Base-by-base conservation (phyloP, 108 stramenopile genomes). In the Cylindrotheca fusiformis region DNA sequence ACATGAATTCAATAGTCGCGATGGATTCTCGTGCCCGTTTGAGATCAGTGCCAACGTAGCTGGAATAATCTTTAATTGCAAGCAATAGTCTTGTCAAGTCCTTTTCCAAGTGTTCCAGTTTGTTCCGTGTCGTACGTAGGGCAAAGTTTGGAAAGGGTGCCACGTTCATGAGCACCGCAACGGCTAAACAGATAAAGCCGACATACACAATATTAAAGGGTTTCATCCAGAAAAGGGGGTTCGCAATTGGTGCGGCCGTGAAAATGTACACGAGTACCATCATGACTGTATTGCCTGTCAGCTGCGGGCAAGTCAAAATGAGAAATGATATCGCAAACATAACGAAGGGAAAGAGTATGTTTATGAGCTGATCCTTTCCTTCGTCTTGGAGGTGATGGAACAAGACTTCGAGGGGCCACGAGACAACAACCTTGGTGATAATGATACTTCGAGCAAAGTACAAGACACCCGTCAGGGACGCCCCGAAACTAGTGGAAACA, bases 401-500 rank as follows among this genome's bases (percentile, higher is more conserved):
- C 36, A 41, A 41, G 14, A 41, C 6, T 6, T 14, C 14, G 10
- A 41, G 14, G 36, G 36, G 36, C 36, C 36, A 41, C 36, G 36
- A 41, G 10, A 41, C 36, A 6, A 41, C 6, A 14, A 14, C 14
- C n/a, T n/a, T n/a, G 36, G 36, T 14, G 10, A 41, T 6, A 6
- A 41, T 14, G 36, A 41, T 41, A 14, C 36, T 41, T 14, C 14
- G 6, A 6, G 36, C 6, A 2, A 67, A 29, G 47, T 57, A 68
- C 14, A 14, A 23, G 5, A 53, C 55, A 2, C 31, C 14, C 2
- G 55, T 18, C 26, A 69, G 3, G n/a, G 68, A 36, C 0, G 24
- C 68, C 2, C 74, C 74, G 29, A 75, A 22, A 21, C 62, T 75
- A 17, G 60, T 17, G 23, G 58, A 54, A 6, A 75, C n/a, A 2